These are phyloP conservation scores for Triglochin maritima DNA, from an alignment of 106 monocot species.

Conservation along the genomic window DNA sequence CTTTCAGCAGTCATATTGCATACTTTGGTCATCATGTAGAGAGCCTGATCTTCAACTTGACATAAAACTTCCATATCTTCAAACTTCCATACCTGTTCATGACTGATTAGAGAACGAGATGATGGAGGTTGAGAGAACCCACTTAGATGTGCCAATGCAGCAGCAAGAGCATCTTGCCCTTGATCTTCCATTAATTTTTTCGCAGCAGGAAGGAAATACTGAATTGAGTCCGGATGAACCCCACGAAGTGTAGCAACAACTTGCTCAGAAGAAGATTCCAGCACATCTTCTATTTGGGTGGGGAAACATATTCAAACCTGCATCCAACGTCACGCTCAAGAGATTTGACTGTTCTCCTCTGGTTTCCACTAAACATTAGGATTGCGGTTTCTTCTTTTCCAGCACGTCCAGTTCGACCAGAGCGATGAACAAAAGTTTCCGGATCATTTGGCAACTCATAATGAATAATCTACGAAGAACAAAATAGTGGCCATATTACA, in stretches of 20 bases:
- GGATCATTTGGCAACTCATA: conserved; percentile 93
- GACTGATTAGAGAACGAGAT: conserved; percentile 82
- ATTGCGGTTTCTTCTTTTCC: conserved; percentile 80
- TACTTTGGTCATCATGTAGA: too few species aligned
- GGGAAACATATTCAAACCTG: conserved; percentile 76
- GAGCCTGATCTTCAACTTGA: too few species aligned
- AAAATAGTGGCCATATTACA: too few species aligned
- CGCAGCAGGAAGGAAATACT: conserved; percentile 82
- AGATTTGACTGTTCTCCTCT: conserved; percentile 82
- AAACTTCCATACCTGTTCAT: conserved; percentile 75
- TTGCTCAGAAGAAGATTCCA: conserved; percentile 85
- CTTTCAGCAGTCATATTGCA: too few species aligned
- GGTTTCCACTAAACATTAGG: conserved; percentile 76
- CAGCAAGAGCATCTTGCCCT: conserved; percentile 66
- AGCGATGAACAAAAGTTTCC: conserved; percentile 94
- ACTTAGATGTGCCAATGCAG: conserved; percentile 96
- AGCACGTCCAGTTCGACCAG: conserved; percentile 94
- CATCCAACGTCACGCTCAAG: conserved; percentile 93
- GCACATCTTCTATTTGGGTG: conserved; percentile 73
- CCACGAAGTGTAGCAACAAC: conserved; percentile 81
- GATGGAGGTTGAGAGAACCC: conserved; percentile 93
- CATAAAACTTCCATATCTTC: too few species aligned
- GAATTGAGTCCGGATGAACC: conserved; percentile 69
- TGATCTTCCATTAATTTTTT: conserved; percentile 58
- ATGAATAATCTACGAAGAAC: conserved; percentile 59